Conservation (phyloP, 306 rosid species). For the Hippophae tibetana region DNA sequence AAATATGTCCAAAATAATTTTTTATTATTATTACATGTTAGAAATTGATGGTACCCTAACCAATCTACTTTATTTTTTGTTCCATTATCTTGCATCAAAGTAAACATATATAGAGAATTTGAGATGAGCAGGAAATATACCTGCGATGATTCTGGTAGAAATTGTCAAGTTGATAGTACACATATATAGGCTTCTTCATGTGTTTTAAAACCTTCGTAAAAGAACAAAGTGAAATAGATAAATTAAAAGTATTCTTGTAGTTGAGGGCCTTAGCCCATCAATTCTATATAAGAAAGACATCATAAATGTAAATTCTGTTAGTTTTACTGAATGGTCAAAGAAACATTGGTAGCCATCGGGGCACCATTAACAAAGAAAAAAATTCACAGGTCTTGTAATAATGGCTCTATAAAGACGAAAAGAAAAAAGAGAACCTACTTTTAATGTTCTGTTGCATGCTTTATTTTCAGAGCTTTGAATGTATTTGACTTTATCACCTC, state of each 20-base stretch:
- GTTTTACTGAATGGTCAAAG: neutral
- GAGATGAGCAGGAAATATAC: slow-evolving; percentile 25
- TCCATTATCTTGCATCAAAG: neutral
- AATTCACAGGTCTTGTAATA: neutral
- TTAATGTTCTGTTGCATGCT: slow-evolving; percentile 38
- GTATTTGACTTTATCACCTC: slow-evolving; percentile 39
- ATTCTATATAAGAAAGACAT: neutral
- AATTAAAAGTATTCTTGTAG: neutral
- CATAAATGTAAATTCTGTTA: neutral
- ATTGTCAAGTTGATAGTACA: slow-evolving; percentile 87
- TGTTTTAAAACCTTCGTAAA: slow-evolving; percentile 48
- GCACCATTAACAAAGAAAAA: neutral
- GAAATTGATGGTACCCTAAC: no score
- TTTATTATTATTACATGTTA: no score
- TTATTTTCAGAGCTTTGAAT: slow-evolving; percentile 41
- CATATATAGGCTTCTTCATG: slow-evolving; percentile 71
- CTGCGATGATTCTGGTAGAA: slow-evolving; percentile 94
- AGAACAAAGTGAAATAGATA: slow-evolving; percentile 9
- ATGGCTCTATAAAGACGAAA: slow-evolving; percentile 1
- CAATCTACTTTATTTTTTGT: no score
- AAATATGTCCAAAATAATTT: no score
- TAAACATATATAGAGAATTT: neutral
- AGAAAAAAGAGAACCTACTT: slow-evolving; percentile 27
- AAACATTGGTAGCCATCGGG: neutral
- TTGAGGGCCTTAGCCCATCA: slow-evolving; percentile 6